A percentile compares a stretch with the other conserved stretches of the same genome.
phyloP scores from a whole-genome alignment of 768 basidiomycete genomes.

The Cytidiella melzeri region DNA sequence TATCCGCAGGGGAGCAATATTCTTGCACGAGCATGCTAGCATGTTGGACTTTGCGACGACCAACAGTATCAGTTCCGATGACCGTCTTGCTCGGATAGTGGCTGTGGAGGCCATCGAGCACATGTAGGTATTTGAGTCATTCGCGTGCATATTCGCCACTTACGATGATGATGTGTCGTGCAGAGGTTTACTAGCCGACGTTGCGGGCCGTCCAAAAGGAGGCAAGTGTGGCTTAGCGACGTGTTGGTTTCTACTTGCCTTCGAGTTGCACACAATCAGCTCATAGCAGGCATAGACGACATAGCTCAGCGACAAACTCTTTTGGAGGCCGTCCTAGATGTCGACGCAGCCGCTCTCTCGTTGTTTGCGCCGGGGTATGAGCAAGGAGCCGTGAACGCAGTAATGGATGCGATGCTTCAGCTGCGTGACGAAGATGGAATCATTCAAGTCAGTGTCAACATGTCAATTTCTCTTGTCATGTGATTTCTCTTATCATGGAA shows the following conservation, averaged over 20 bases:
- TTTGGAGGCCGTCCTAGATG: constrained; percentile 44
- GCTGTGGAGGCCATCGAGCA: constrained; percentile 44
- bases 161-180: background rate
- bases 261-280: background rate
- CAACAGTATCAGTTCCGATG: constrained; percentile 32
- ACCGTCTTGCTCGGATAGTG: constrained; percentile 56
- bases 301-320: constrained; percentile 38
- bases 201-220: constrained; percentile 31
- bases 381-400: constrained; percentile 28
- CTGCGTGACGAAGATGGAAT: constrained; percentile 45
- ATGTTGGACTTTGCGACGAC: constrained; percentile 36
- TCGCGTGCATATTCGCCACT: constrained; percentile 23
- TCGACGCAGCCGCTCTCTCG: constrained; percentile 51
- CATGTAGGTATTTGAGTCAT: constrained; percentile 21
- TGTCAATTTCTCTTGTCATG: too few relatives aligned
- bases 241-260: constrained; percentile 18
- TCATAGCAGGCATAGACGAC: constrained; percentile 22
- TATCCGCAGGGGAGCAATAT: background rate
- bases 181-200: constrained; percentile 39
- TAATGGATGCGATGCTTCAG: constrained; percentile 53
- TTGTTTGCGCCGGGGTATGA: constrained; percentile 33
- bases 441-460: constrained; percentile 18
- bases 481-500: background rate
- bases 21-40: background rate
- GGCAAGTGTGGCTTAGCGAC: constrained; percentile 48